Conservation (phyloP, 2,329 filamentous ascomycete genomes). For the Colletotrichum orbiculare region DNA sequence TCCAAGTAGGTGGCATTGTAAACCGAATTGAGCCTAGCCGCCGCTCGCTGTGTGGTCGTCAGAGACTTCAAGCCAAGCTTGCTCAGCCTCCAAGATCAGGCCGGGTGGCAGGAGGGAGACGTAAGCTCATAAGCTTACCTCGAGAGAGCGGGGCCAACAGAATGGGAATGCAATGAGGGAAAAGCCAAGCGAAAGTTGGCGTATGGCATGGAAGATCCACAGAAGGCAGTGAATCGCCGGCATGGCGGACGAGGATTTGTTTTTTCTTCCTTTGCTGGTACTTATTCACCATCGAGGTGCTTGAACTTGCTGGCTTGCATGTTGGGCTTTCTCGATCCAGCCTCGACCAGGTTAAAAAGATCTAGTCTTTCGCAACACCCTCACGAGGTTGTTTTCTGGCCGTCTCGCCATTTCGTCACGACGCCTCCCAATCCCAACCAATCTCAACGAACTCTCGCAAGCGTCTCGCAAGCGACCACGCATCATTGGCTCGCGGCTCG, state of each 20-base stretch:
- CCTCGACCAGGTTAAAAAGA: constrained; percentile 1
- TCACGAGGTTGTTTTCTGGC: neutral
- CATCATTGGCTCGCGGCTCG: constrained; percentile 8
- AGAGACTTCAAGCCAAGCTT: constrained; percentile 28
- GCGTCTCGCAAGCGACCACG: neutral
- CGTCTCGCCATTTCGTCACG: neutral
- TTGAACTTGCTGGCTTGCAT: neutral
- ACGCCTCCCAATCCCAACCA: neutral
- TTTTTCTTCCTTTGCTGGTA: neutral
- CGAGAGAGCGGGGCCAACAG: neutral
- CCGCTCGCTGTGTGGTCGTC: constrained; percentile 13
- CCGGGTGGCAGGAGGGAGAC: constrained; percentile 25
- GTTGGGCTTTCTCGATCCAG: neutral
- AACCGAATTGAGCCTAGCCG: constrained; percentile 12
- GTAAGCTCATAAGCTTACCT: constrained; percentile 36
- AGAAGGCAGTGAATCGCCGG: neutral
- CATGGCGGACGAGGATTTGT: constrained; percentile 3
- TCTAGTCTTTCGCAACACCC: neutral
- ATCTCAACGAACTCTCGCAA: neutral
- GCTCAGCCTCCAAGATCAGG: constrained; percentile 17
- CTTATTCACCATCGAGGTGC: constrained; percentile 12
- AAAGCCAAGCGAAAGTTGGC: constrained; percentile 9
- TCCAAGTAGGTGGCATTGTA: constrained; percentile 16
- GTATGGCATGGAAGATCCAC: constrained; percentile 9
- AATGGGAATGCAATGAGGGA: neutral